Evolutionary conservation across 2,329 filamentous ascomycete species (phyloP), one percentile per base, ranked within the genome.

Genomic region (Teratosphaeriaceae sp.): DNA sequence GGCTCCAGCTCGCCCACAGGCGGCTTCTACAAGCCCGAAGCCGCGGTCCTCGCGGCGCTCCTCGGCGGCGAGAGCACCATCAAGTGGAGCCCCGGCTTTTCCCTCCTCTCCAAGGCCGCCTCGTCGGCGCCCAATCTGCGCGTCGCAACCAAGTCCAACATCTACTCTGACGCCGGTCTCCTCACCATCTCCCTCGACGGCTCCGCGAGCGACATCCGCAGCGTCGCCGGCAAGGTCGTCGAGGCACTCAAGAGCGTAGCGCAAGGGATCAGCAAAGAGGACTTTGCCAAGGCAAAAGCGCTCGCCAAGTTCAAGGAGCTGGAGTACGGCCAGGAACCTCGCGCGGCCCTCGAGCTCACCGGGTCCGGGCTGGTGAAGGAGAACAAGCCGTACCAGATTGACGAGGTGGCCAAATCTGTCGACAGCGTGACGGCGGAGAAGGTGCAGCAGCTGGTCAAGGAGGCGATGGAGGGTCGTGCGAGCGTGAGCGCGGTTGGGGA

Each of bases 81-180:
- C 75, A 98, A 97, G 76, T 98, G 90, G 90, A 83, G 87, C 40
- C 72, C 87, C 50, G 92, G 92, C 58, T 97, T 95, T 77, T 90
- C 86, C 46, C 76, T 96, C 49, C 79, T 98, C 47, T 78, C 85
- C 62, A 89, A 95, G 75, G 84, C 83, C 48, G 77, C 81, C 44
- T 74, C 82, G 49, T 74, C 76, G 35, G 73, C 79, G 59, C 74
- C 82, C 27, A 79, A 80, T 53, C 79, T 85, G 51, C 76, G 74
- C 40, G 78, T 88, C 59, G 75, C 78, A 27, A 87, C 90, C 51
- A 78, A 82, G 59, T 90, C 92, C 71, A 72, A 81, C 54, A 77
- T 83, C 53, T 98, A 96, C 79, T 95, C 90, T 13, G 92, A 98
- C 62, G 87, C 92, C 53, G 90, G 92, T 59, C 84, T 98, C 37